A percentile compares a stretch with the other conserved stretches of the same genome.
phyloP scores from a whole-genome alignment of 2,329 filamentous ascomycete genomes.

The Trichoderma gracile region DNA sequence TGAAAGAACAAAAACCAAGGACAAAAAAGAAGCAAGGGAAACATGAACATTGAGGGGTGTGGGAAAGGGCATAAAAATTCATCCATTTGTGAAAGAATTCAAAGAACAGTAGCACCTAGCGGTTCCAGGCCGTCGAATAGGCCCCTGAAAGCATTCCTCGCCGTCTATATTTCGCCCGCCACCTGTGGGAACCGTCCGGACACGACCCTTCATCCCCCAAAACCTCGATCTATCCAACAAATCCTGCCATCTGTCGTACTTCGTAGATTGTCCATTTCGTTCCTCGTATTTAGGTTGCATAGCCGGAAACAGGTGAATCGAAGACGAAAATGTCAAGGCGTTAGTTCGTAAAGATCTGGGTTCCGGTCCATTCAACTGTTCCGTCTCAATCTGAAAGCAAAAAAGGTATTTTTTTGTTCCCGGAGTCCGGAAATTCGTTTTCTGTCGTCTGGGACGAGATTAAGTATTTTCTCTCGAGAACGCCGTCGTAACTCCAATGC shows the following conservation, averaged over 20 bases:
- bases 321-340: background rate
- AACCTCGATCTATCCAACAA: background rate
- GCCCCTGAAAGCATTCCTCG: background rate
- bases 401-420: background rate
- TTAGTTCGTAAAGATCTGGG: background rate
- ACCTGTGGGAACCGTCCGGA: background rate
- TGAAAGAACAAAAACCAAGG: too few species aligned
- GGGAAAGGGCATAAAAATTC: background rate
- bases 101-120: constrained; percentile 11
- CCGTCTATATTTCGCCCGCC: constrained; percentile 14
- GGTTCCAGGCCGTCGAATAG: constrained; percentile 12
- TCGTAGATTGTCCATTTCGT: background rate
- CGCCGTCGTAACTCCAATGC: constrained; percentile 39
- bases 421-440: background rate
- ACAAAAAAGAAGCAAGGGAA: too few species aligned
- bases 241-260: background rate
- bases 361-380: too few species aligned
- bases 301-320: background rate
- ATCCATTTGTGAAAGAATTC: constrained; percentile 22
- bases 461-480: constrained; percentile 24
- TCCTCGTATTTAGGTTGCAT: background rate
- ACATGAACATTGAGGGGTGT: too few species aligned
- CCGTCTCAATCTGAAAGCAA: constrained; percentile 4
- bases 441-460: constrained; percentile 5
- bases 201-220: background rate